These are phyloP conservation scores for Parasitella parasitica DNA, from an alignment of 371 early-diverging fungal species.

Conservation along the genomic window DNA sequence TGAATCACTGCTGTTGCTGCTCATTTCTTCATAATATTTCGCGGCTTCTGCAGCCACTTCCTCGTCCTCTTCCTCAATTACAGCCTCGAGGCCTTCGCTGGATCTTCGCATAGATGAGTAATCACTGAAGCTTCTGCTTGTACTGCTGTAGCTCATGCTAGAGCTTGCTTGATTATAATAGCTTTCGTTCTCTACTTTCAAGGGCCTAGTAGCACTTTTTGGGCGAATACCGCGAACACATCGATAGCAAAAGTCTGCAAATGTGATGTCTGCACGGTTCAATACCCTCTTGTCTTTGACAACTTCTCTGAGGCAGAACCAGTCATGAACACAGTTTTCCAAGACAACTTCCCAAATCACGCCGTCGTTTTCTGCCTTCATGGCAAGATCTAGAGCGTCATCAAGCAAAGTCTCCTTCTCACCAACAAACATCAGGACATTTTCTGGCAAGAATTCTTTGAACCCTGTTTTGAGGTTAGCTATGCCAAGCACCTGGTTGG, in stretches of 20 bases:
- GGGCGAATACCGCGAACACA: constrained; percentile 12
- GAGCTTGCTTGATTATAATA: background rate
- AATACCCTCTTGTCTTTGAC: constrained; percentile 39
- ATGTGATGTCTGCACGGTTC: constrained; percentile 29
- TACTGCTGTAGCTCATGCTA: constrained; percentile 14
- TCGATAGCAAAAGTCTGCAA: constrained; percentile 41
- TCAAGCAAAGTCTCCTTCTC: constrained; percentile 42
- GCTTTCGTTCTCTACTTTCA: background rate
- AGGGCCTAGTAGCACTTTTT: background rate
- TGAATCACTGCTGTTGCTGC: constrained; percentile 2
- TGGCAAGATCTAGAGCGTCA: constrained; percentile 38
- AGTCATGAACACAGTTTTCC: constrained; percentile 47
- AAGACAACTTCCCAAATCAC: constrained; percentile 34
- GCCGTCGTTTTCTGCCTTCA: constrained; percentile 38
- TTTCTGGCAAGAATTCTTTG: constrained; percentile 26
- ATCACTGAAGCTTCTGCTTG: background rate
- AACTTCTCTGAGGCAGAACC: constrained; percentile 48
- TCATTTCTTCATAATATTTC: constrained; percentile 10
- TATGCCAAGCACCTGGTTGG: constrained; percentile 34
- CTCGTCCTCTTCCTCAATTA: constrained; percentile 34
- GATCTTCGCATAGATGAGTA: constrained; percentile 15
- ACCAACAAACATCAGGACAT: constrained; percentile 39
- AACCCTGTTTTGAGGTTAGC: constrained; percentile 42
- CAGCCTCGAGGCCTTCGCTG: constrained; percentile 33
- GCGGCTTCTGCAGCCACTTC: background rate